phyloP scores from a whole-genome alignment of 305 asterid species.

The Plantago coronopus region DNA sequence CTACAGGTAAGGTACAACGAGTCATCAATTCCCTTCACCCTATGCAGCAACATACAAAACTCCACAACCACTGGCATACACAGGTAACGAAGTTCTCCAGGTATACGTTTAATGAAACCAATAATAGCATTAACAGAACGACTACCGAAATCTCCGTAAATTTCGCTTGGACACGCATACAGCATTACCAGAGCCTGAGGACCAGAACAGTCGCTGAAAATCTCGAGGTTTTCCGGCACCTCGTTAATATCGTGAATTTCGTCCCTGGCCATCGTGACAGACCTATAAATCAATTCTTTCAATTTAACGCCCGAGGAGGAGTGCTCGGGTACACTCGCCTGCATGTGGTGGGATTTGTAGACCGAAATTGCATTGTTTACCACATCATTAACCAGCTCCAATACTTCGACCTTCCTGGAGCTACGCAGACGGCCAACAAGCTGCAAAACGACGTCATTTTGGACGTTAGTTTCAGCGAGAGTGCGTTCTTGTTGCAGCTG shows the following conservation, averaged over 20 bases:
- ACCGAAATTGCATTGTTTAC: neutral
- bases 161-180: constrained; percentile 37
- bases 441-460: constrained; percentile 55
- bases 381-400: neutral
- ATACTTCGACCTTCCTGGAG: constrained; percentile 58
- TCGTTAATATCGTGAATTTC: too few species aligned
- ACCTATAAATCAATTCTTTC: neutral
- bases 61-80: constrained; percentile 49
- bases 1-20: constrained; percentile 47
- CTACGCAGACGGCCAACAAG: constrained; percentile 72
- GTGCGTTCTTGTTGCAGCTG: constrained; percentile 73
- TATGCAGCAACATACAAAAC: constrained; percentile 49
- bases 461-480: constrained; percentile 40
- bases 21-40: constrained; percentile 40
- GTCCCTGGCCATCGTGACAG: constrained; percentile 27
- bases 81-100: constrained; percentile 24
- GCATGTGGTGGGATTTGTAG: neutral
- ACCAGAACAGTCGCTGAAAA: constrained; percentile 49
- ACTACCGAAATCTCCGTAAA: constrained; percentile 32
- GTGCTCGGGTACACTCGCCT: too few species aligned
- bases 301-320: neutral
- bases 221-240: constrained; percentile 48
- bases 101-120: constrained; percentile 34
- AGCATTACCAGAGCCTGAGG: constrained; percentile 76
- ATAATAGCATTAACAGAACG: constrained; percentile 44